These are phyloP conservation scores for Pholiota adiposa DNA, from an alignment of 1,284 basidiomycete species.

Conservation along the genomic window DNA sequence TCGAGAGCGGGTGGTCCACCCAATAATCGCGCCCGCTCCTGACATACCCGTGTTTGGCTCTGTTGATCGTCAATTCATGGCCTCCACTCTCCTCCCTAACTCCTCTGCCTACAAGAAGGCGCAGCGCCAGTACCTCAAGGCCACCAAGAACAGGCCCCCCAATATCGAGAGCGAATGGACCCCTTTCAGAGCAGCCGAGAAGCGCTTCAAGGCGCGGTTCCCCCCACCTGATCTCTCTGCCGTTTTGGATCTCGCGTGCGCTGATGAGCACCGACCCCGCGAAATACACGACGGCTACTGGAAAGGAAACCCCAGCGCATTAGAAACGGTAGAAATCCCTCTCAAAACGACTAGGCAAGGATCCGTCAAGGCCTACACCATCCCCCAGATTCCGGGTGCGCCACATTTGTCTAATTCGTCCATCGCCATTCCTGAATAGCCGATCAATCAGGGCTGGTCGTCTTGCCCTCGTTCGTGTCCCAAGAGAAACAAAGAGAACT, in stretches of 20 bases:
- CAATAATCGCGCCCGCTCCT: constrained; percentile 7
- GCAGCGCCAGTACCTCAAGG: constrained; percentile 56
- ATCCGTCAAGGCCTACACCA: constrained; percentile 45
- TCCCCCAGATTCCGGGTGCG: constrained; percentile 63
- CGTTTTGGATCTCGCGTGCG: constrained; percentile 66
- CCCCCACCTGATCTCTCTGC: constrained; percentile 72
- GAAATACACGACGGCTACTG: constrained; percentile 52
- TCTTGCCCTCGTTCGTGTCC: constrained; percentile 76
- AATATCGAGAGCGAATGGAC: constrained; percentile 61
- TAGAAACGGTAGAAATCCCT: constrained; percentile 38
- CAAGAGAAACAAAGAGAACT: constrained; percentile 65
- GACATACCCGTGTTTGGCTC: constrained; percentile 28
- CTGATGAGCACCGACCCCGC: constrained; percentile 41
- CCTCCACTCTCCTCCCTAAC: constrained; percentile 41
- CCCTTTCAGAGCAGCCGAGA: constrained; percentile 75
- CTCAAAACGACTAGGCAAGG: constrained; percentile 13
- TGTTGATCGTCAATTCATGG: constrained; percentile 31
- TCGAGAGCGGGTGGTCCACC: constrained; percentile 29
- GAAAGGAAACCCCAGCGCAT: constrained; percentile 46
- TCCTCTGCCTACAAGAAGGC: constrained; percentile 70
- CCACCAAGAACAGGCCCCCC: constrained; percentile 55
- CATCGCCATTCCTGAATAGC: constrained; percentile 1
- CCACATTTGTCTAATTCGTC: constrained; percentile 15
- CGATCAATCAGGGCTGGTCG: constrained; percentile 67
- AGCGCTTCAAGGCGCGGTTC: constrained; percentile 75